A percentile compares a stretch with the other conserved stretches of the same genome.
These are phyloP conservation scores for Collybia nuda DNA, from an alignment of 768 basidiomycete species.

Conservation along the genomic window DNA sequence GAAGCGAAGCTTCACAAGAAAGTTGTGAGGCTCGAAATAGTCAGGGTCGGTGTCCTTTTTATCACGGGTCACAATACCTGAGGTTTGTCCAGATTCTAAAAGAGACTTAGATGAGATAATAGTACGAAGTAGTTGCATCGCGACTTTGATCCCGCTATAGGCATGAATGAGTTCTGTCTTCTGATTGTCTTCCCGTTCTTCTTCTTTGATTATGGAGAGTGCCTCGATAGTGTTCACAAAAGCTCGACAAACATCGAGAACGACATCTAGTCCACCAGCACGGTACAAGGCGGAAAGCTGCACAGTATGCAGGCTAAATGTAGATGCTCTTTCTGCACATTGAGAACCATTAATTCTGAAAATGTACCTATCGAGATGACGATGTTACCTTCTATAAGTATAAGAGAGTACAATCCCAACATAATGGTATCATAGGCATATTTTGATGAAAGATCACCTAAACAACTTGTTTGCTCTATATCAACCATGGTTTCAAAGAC, in stretches of 20 bases:
- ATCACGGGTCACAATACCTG: constrained; percentile 68
- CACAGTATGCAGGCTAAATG: constrained; percentile 79
- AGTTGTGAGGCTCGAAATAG: constrained; percentile 85
- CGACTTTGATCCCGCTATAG: constrained; percentile 79
- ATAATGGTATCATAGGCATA: constrained; percentile 50
- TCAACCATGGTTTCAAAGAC: not conserved
- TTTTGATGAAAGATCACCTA: constrained; percentile 30
- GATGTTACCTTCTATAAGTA: constrained; percentile 50
- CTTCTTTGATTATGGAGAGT: constrained; percentile 46
- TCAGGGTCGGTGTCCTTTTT: constrained; percentile 75
- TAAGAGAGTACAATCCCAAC: constrained; percentile 41
- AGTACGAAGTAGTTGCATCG: constrained; percentile 72
- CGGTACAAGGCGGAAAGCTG: constrained; percentile 75
- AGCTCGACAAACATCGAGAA: constrained; percentile 55
- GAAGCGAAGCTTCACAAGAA: constrained; percentile 79
- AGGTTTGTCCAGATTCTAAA: constrained; percentile 84
- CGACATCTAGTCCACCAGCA: constrained; percentile 65
- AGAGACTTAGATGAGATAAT: constrained; percentile 79
- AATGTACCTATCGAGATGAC: constrained; percentile 2
- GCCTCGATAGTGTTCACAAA: constrained; percentile 60
- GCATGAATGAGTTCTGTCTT: constrained; percentile 73
- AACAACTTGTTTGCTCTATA: not conserved
- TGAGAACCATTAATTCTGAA: constrained; percentile 7
- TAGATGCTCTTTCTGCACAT: constrained; percentile 67
- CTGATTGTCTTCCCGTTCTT: constrained; percentile 55